These are phyloP conservation scores for Coemansia asiatica DNA, from an alignment of 192 early-diverging fungal genomes.

Conservation along the genomic window DNA sequence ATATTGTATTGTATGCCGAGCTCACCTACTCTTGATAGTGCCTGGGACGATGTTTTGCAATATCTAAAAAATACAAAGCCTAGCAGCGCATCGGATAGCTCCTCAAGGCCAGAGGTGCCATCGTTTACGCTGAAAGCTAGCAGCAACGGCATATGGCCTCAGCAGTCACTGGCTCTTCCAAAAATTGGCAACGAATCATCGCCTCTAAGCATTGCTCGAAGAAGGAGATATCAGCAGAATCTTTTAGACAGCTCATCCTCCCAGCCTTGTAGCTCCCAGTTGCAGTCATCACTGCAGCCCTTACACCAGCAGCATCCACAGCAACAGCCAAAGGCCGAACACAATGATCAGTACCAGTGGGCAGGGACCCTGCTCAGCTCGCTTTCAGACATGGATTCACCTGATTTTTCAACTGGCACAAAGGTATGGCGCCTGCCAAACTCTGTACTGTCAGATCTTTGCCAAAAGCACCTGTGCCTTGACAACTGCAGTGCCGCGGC, in stretches of 20 bases:
- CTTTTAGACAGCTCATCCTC: background rate
- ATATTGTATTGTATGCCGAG: background rate
- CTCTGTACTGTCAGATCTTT: constrained; percentile 17
- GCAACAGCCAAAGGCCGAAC: background rate
- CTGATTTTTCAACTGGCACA: constrained; percentile 11
- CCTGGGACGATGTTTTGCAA: constrained; percentile 1
- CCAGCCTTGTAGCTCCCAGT: background rate
- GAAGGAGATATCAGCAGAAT: background rate
- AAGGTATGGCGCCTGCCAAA: constrained; percentile 34
- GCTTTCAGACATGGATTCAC: constrained; percentile 17
- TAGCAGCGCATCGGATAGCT: background rate
- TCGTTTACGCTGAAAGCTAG: background rate
- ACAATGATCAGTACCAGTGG: constrained; percentile 10
- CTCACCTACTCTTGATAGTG: background rate
- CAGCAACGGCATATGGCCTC: background rate
- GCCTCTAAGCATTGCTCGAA: background rate
- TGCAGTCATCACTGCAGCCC: too few species aligned
- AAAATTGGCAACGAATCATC: background rate
- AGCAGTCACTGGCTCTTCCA: background rate
- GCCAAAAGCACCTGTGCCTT: constrained; percentile 15
- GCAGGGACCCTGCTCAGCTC: constrained; percentile 17
- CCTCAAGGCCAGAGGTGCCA: background rate
- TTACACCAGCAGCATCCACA: background rate
- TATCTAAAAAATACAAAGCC: background rate
- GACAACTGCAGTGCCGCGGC: constrained; percentile 15